These are phyloP conservation scores for Amanita polypyramis DNA, from an alignment of 768 basidiomycete genomes.

Conservation along the genomic window DNA sequence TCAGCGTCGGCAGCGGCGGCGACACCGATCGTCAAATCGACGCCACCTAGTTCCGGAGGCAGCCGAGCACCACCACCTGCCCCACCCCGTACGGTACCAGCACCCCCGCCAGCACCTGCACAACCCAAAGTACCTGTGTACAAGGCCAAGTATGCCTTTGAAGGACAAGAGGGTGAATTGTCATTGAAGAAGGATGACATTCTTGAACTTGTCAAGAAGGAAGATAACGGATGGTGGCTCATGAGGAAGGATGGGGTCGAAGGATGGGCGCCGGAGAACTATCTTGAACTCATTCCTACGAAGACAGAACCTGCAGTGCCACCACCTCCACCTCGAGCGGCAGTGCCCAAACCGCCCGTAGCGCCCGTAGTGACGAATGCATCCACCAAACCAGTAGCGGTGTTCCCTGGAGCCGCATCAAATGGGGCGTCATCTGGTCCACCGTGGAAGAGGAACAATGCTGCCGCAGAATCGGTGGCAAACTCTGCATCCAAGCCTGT, in stretches of 20 bases:
- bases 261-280: slow-evolving; percentile 95
- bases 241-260: slow-evolving; percentile 75
- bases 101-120: slow-evolving; percentile 34
- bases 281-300: slow-evolving; percentile 71
- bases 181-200: slow-evolving; percentile 81
- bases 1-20: slow-evolving; percentile 27
- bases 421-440: slow-evolving; percentile 49
- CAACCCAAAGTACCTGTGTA: slow-evolving; percentile 68
- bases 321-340: slow-evolving; percentile 54
- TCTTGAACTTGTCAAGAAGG: slow-evolving; percentile 86
- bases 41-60: slow-evolving; percentile 24
- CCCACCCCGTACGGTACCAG: slow-evolving; percentile 20
- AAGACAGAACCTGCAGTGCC: slow-evolving; percentile 55
- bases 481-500: slow-evolving; percentile 52
- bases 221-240: slow-evolving; percentile 98
- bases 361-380: slow-evolving; percentile 43
- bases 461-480: slow-evolving; percentile 23
- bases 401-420: slow-evolving; percentile 66
- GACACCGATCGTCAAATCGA: slow-evolving; percentile 18
- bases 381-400: slow-evolving; percentile 69
- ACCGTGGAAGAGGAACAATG: slow-evolving; percentile 60
- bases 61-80: slow-evolving; percentile 17
- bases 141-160: slow-evolving; percentile 86
- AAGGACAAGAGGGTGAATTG: slow-evolving; percentile 90
- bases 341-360: slow-evolving; percentile 24